phyloP scores from a whole-genome alignment of 2,329 filamentous ascomycete genomes.

The Rugonectria rugulosa region DNA sequence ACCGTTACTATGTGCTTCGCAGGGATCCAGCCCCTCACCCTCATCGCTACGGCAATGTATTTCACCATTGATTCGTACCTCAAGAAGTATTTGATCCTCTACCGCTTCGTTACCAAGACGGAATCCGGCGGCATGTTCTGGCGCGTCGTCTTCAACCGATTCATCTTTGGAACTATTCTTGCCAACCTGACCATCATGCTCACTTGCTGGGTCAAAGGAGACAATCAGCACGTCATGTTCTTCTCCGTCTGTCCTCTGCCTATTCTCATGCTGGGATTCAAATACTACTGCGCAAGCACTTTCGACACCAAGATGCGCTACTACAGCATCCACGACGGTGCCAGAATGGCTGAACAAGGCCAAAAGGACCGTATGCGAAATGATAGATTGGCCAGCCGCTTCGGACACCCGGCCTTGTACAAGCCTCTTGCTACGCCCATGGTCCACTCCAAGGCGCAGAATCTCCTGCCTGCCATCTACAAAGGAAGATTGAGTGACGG shows the following conservation, averaged over 20 bases:
- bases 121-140: slow-evolving; percentile 95
- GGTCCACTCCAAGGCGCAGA: slow-evolving; percentile 91
- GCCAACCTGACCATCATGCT: slow-evolving; percentile 81
- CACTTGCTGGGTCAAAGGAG: slow-evolving; percentile 71
- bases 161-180: slow-evolving; percentile 82
- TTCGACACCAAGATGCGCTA: slow-evolving; percentile 86
- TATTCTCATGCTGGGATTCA: slow-evolving; percentile 82
- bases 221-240: slow-evolving; percentile 63
- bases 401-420: slow-evolving; percentile 91
- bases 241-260: slow-evolving; percentile 77
- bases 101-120: slow-evolving; percentile 96
- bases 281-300: slow-evolving; percentile 77
- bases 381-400: slow-evolving; percentile 78
- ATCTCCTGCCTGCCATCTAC: slow-evolving; percentile 85
- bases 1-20: slow-evolving; percentile 89
- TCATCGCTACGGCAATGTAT: slow-evolving; percentile 88
- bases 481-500: slow-evolving; percentile 78
- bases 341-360: slow-evolving; percentile 54
- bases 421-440: slow-evolving; percentile 91
- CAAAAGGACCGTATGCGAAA: slow-evolving; percentile 63
- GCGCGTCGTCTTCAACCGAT: slow-evolving; percentile 91
- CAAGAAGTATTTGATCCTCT: slow-evolving; percentile 94
- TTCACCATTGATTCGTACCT: slow-evolving; percentile 86
- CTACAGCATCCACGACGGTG: slow-evolving; percentile 72
- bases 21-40: slow-evolving; percentile 83